phyloP scores from a whole-genome alignment of 768 basidiomycete genomes.

The Lepiota subincarnata region DNA sequence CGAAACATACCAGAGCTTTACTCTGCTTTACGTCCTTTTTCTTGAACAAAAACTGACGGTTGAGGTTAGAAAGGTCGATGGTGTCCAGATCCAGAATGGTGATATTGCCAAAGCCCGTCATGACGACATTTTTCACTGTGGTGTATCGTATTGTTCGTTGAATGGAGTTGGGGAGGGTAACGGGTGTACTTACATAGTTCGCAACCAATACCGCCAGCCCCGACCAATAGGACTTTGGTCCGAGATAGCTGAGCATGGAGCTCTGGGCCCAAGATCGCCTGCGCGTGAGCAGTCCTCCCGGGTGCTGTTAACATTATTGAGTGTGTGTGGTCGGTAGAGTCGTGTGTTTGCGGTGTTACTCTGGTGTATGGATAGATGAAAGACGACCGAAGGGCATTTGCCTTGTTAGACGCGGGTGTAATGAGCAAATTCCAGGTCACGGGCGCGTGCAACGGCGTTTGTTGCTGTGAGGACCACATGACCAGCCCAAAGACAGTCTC shows the following conservation, averaged over 20 bases:
- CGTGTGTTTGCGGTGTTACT: background rate
- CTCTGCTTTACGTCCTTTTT: constrained; percentile 98
- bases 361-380: background rate
- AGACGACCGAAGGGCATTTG: background rate
- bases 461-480: background rate
- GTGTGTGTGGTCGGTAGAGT: background rate
- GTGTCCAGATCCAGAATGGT: constrained; percentile 95
- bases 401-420: background rate
- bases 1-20: constrained; percentile 72
- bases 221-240: constrained; percentile 82
- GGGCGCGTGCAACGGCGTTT: background rate
- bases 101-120: constrained; percentile 90
- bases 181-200: constrained; percentile 67
- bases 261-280: constrained; percentile 77
- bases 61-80: constrained; percentile 96
- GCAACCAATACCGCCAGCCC: constrained; percentile 96
- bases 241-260: constrained; percentile 55
- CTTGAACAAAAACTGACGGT: constrained; percentile 93
- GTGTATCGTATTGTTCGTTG: background rate
- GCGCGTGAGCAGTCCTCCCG: constrained; percentile 57
- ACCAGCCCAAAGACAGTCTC: background rate
- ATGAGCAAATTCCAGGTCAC: background rate
- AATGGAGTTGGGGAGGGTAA: background rate
- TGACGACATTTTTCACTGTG: constrained; percentile 91
- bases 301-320: constrained; percentile 41